phyloP scores from a whole-genome alignment of 139 green algal species.

The Ettlia oleoabundans region DNA sequence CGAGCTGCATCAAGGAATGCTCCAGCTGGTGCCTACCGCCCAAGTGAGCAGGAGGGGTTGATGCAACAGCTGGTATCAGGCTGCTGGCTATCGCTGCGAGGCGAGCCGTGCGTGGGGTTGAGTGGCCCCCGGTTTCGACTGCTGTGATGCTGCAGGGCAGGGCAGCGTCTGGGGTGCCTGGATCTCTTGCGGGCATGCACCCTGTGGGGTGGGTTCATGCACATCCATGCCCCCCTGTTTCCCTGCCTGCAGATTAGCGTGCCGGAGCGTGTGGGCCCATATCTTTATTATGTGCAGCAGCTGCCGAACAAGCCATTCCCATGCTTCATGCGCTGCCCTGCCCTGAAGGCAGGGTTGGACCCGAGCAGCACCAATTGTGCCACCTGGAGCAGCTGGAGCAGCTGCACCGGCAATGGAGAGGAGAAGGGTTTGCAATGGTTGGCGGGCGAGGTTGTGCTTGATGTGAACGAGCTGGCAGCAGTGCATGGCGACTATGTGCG shows the following conservation, averaged over 20 bases:
- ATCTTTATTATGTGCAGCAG: slow-evolving; percentile 27
- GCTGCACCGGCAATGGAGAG: background rate
- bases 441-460: slow-evolving; percentile 43
- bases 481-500: slow-evolving; percentile 30
- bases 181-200: no score
- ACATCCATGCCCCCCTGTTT: background rate
- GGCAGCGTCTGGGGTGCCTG: background rate
- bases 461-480: slow-evolving; percentile 36
- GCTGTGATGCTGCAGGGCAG: background rate
- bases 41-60: slow-evolving; percentile 8
- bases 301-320: slow-evolving; percentile 3
- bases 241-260: background rate
- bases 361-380: no score
- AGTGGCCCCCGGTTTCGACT: no score
- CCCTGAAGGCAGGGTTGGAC: background rate
- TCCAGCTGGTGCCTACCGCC: background rate
- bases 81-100: no score
- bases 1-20: slow-evolving; percentile 11
- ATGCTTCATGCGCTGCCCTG: slow-evolving; percentile 19
- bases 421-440: no score
- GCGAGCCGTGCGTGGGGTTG: no score
- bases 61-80: no score
- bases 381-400: background rate
- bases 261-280: slow-evolving; percentile 12
- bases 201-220: no score